Evolutionary conservation across 1,284 basidiomycete species (phyloP), one percentile per base, ranked within the genome.

Genomic region (Chondrostereum purpureum): DNA sequence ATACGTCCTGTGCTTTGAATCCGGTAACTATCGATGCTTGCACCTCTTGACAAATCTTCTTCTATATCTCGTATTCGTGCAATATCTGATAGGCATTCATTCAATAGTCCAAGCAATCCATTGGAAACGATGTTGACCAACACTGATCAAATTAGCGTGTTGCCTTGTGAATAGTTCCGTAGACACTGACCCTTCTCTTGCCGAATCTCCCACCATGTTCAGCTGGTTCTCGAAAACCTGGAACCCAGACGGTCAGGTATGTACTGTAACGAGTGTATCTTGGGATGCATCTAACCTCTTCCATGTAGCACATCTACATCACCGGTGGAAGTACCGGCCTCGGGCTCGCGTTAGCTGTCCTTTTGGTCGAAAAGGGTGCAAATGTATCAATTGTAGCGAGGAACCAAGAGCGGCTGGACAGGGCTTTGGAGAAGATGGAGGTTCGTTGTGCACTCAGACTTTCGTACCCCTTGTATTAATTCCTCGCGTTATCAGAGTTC

Each of bases 321-420:
- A 88, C 89, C 12, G 92, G 91, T 18, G 91, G 88, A 1, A 88
- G 83, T 6, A 73, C 81, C 17, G 91, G 91, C 1, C 74, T 92
- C 1, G 91, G 92, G 5, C 72, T 89, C 11, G 73, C 80, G 0
- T 67, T 92, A 0, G 86, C 89, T 0, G 69, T 76, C 33, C 68
- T 82, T 33, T 72, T 93, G 10, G 77, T 81, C n/a, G 64, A 71
- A 51, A 70, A 72, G 44, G 91, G 91, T 1, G 88, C 89, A 1
- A 70, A 89, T 58, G 83, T 94, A 3, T 86, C 85, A 1, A 86
- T 94, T 49, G 83, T 92, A 23, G 88, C 89, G 35, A 72, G 89
- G 19, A 76, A 83, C 53, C 68, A 79, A 51, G 63, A 66, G 37
- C 83, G 78, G 50, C 68, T 91, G 20, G 64, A 75, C 42, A 64